Percentiles rank a stretch among this genome's conserved stretches.
Conservation (phyloP, 257 asterid genomes). For the Anisodus tanguticus region DNA sequence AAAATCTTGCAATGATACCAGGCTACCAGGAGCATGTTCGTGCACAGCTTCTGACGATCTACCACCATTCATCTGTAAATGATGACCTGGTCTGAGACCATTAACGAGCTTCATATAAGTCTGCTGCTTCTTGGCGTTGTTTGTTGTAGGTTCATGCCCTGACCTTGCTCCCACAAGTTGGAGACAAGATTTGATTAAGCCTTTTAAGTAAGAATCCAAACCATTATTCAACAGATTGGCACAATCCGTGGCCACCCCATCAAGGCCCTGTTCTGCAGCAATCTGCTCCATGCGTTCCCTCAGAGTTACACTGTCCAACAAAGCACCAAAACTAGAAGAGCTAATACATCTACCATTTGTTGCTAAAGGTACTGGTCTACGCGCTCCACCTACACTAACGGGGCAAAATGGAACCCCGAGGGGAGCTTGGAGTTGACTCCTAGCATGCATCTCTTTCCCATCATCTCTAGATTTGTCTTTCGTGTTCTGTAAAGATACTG, state of each 20-base stretch:
- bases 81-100: conserved; percentile 71
- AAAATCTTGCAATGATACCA: conserved; percentile 55
- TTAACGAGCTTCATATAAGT: conserved; percentile 55
- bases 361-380: conserved; percentile 48
- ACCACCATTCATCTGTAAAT: conserved; percentile 55
- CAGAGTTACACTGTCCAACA: conserved; percentile 63
- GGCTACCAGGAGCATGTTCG: conserved; percentile 44
- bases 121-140: conserved; percentile 50
- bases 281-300: conserved; percentile 79
- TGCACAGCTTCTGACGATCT: conserved; percentile 46
- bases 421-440: conserved; percentile 77
- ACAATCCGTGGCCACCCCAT: conserved; percentile 76
- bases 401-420: conserved; percentile 74
- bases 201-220: conserved; percentile 72
- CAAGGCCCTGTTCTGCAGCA: conserved; percentile 69
- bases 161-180: conserved; percentile 64
- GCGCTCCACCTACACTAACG: conserved; percentile 75
- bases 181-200: conserved; percentile 65
- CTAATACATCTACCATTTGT: conserved; percentile 54
- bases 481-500: conserved; percentile 50
- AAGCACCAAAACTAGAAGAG: conserved; percentile 49
- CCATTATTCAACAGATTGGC: conserved; percentile 72
- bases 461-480: conserved; percentile 48
- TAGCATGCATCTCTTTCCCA: conserved; percentile 50
- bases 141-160: conserved; percentile 44